Evolutionary conservation across 2,329 filamentous ascomycete genomes (phyloP), one percentile per base, ranked within the genome.

Genomic region (Macroventuria anomochaeta): DNA sequence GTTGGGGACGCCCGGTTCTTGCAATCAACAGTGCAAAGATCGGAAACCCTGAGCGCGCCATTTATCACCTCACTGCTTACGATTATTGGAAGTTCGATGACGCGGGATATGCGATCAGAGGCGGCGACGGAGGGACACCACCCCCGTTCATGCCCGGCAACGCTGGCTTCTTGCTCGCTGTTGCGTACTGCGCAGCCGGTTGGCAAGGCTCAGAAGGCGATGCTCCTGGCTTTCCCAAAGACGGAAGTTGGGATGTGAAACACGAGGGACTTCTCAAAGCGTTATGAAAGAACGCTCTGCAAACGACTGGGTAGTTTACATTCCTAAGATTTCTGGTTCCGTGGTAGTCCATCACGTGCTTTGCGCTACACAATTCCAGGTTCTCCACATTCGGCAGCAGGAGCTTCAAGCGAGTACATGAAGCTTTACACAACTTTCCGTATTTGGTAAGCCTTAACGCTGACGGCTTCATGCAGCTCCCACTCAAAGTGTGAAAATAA

Each of bases 71-170:
- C 5, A 79, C 77, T 11, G 64, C 85, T n/a, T 75, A 83, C 64
- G 72, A 77, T 0, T 72, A 79, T 15, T 84, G 81, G 53, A 69
- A 73, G 31, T 84, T 85, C 60, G 82, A 85, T 62, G 81, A 84
- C 59, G 81, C 77, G 2, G 63, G 64, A 1, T 68, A 81, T 2
- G 82, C 83, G 0, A 82, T 83, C 58, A 75, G 81, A 1, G 69
- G 81, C 2, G 82, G 81, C 2, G 80, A 81, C 2, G 71, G 74
- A 7, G 74, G 78, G n/a, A 83, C 83, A 7, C 77, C 82, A 3
- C 84, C 83, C 13, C 83, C 83, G 4, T 85, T 85, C 64, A 82
- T 85, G 56, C 83, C 83, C 0, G 79, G 78, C n/a, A 76, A 77
- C 34, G 76, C 79, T 0, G 76, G 76, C 1, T 72, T 85, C 48